These are phyloP conservation scores for Kuraishia piskuri DNA, from an alignment of 805 yeast species.

Conservation along the genomic window DNA sequence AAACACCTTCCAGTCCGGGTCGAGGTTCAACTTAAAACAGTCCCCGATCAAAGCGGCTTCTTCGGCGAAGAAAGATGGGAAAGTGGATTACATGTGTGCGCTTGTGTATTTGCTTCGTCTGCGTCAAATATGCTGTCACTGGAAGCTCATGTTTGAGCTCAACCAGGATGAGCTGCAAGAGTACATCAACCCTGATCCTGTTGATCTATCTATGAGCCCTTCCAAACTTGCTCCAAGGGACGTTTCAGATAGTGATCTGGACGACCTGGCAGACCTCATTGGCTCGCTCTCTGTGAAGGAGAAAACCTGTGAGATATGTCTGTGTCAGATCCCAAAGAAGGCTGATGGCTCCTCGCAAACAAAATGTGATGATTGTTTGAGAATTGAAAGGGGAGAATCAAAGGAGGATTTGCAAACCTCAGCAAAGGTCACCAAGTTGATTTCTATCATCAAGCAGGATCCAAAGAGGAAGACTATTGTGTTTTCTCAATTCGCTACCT, in stretches of 20 bases:
- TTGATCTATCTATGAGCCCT: background rate
- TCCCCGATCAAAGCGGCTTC: background rate
- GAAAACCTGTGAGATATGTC: slow-evolving; percentile 16
- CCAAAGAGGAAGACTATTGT: slow-evolving; percentile 31
- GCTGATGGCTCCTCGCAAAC: background rate
- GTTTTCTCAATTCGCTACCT: slow-evolving; percentile 32
- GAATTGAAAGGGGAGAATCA: slow-evolving; percentile 8
- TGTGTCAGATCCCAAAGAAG: slow-evolving; percentile 6
- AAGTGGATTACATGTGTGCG: slow-evolving; percentile 14
- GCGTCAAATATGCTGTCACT: slow-evolving; percentile 29
- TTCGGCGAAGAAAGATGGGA: background rate
- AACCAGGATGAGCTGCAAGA: slow-evolving; percentile 8
- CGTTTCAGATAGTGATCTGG: slow-evolving; percentile 2
- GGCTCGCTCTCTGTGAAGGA: slow-evolving; percentile 14
- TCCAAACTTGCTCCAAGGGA: background rate
- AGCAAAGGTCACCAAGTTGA: slow-evolving; percentile 26
- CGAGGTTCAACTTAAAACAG: background rate
- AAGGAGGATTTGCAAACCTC: slow-evolving; percentile 8
- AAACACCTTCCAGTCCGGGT: background rate
- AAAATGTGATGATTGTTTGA: slow-evolving; percentile 10
- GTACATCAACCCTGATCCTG: slow-evolving; percentile 3
- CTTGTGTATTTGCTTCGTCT: slow-evolving; percentile 24
- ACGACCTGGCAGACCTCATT: slow-evolving; percentile 14
- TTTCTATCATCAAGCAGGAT: slow-evolving; percentile 23
- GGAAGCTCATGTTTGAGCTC: slow-evolving; percentile 10